A percentile compares a stretch with the other conserved stretches of the same genome.
phyloP scores from a whole-genome alignment of 768 basidiomycete genomes.

The Hericium erinaceus region DNA sequence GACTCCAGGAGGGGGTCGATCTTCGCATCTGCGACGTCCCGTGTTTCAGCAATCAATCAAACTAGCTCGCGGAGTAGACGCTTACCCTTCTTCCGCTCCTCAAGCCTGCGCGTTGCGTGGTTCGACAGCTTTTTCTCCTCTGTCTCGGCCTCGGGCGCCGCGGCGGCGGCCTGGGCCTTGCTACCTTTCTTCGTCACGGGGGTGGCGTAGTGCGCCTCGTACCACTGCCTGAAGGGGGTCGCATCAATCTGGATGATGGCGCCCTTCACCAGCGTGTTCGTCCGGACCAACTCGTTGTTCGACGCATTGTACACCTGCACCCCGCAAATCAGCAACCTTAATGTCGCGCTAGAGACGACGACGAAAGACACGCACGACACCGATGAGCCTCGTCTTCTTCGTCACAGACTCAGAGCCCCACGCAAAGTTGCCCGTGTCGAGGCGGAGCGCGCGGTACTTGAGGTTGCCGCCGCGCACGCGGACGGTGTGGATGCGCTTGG shows the following conservation, averaged over 20 bases:
- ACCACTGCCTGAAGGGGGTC: slow-evolving; percentile 99
- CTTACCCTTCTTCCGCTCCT: slow-evolving; percentile 86
- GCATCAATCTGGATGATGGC: slow-evolving; percentile 98
- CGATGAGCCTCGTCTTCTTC: slow-evolving; percentile 91
- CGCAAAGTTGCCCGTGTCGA: slow-evolving; percentile 96
- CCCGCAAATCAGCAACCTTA: not conserved
- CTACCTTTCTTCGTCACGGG: slow-evolving; percentile 84
- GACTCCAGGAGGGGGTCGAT: slow-evolving; percentile 82
- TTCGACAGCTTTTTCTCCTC: slow-evolving; percentile 75
- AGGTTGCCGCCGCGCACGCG: slow-evolving; percentile 92
- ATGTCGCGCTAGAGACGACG: not conserved
- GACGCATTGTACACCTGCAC: slow-evolving; percentile 93
- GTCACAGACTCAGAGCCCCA: slow-evolving; percentile 96
- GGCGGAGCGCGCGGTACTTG: slow-evolving; percentile 93
- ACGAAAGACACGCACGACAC: slow-evolving; percentile 61
- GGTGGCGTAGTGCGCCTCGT: slow-evolving; percentile 95
- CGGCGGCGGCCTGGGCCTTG: slow-evolving; percentile 44
- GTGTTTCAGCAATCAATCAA: slow-evolving; percentile 2
- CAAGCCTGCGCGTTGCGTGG: slow-evolving; percentile 80
- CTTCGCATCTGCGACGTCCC: slow-evolving; percentile 59
- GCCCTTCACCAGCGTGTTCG: slow-evolving; percentile 97
- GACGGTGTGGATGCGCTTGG: slow-evolving; percentile 92
- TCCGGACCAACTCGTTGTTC: slow-evolving; percentile 99
- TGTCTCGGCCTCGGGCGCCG: slow-evolving; percentile 46
- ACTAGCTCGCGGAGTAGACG: slow-evolving; percentile 1